Conservation (phyloP, 345 rosid species). For the Ricinus communis region DNA sequence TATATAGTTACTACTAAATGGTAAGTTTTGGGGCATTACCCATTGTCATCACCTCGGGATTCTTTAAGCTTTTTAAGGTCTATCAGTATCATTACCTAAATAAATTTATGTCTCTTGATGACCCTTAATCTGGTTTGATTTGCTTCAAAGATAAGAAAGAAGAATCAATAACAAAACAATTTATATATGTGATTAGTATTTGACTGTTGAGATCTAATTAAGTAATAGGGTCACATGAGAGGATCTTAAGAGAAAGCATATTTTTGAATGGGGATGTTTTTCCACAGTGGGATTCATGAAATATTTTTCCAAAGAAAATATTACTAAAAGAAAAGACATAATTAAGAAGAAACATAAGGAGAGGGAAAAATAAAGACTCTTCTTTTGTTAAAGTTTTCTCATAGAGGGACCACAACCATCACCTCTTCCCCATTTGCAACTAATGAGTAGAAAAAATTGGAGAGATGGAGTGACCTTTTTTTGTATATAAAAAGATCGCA, state of each 20-base stretch:
- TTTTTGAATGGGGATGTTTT: background rate
- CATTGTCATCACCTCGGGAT: background rate
- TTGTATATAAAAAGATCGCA: slow-evolving; percentile 34
- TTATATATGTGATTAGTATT: background rate
- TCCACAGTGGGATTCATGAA: background rate
- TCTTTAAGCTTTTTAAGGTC: background rate
- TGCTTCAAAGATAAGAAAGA: slow-evolving; percentile 12
- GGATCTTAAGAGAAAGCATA: background rate
- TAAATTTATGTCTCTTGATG: background rate
- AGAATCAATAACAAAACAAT: background rate
- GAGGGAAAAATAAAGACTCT: background rate
- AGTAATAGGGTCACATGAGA: background rate
- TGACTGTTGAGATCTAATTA: background rate
- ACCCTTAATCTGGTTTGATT: slow-evolving; percentile 6
- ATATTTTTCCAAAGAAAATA: background rate
- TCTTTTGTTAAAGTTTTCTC: slow-evolving; percentile 11
- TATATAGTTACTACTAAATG: too few species aligned
- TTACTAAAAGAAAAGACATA: slow-evolving; percentile 11
- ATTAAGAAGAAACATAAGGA: slow-evolving; percentile 2
- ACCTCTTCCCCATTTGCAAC: slow-evolving; percentile 23
- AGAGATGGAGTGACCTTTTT: background rate
- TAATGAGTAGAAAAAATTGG: background rate
- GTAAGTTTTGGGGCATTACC: too few species aligned
- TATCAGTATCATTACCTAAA: background rate
- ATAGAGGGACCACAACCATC: slow-evolving; percentile 32